Base-by-base conservation (phyloP, 129 eudicot genomes). In the Pseudognaphalium luteoalbum region DNA sequence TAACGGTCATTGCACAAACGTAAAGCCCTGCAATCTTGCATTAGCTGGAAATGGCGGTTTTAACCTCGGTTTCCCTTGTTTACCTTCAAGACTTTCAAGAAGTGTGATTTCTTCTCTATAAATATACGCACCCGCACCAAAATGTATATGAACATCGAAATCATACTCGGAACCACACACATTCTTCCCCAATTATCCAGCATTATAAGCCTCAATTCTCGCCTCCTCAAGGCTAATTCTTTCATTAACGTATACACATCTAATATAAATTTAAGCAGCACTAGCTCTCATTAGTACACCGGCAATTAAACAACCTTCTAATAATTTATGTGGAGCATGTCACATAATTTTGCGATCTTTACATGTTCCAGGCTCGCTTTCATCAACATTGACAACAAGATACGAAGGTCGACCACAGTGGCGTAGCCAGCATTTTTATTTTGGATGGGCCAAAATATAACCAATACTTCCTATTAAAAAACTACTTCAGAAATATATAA, bases 281-380 rank as follows among this genome's bases (percentile, higher is more conserved):
- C 82, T 78, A 42, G 97, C 98, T 67, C 97, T 80, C 97, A 94
- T 91, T 44, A 93, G 96, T 0, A 88, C 93, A 15, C 97, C 98
- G 25, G 98, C 98, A 61, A 94, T 91, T 17, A 94, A 71, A 47
- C 97, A 91, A 10, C 98, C 98, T 80, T 94, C 98, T 30, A 94
- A 75, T 16, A 94, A 80, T 67, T 94, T 91, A 80, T 94, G 98
- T 14, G 96, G 98, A 78, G 88, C 97, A 32, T 94, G 93, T 20
- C 97, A 86, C 97, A 94, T 91, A 2, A 94, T 91, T 78, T 91
- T 96, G 61, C 98, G 78, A 73, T 94, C 98, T 69, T 94, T 94
- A 59, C 97, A 94, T 2, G 98, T 94, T 77, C 98, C 98, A 4
- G 98, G 97, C 79, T 91, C 98, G 82, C 96, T 91, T 82, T 94